Evolutionary conservation across 75 land plant species (phyloP).

Genomic region (Pinus albicaulis): DNA sequence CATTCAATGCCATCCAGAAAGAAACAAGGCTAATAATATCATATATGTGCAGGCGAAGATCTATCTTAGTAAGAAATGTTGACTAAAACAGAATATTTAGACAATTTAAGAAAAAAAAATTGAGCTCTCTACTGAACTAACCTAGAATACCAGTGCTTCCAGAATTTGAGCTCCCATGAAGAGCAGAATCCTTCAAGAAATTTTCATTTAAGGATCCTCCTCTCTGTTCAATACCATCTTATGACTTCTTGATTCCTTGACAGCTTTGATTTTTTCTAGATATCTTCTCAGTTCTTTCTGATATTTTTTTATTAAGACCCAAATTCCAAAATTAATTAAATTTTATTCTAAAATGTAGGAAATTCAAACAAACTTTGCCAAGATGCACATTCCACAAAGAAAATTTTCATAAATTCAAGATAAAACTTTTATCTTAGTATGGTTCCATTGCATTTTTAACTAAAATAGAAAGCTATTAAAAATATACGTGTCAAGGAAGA

Average conservation of each 20-base stretch:
- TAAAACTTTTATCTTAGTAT: not conserved
- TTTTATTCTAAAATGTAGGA: not conserved
- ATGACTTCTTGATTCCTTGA: not conserved
- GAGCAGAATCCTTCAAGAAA: slow-evolving; percentile 2
- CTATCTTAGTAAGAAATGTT: not conserved
- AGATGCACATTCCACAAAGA: not conserved
- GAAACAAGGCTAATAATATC: not conserved
- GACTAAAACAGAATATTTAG: not conserved
- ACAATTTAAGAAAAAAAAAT: too few species aligned
- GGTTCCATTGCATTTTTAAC: too few species aligned
- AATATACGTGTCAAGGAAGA: too few species aligned
- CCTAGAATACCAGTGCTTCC: not conserved
- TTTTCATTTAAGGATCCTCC: not conserved
- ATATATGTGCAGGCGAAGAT: not conserved
- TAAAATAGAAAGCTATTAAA: too few species aligned
- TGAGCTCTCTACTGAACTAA: not conserved
- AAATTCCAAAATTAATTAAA: not conserved
- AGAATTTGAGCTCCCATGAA: not conserved
- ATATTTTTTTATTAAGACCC: not conserved
- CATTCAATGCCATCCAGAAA: not conserved
- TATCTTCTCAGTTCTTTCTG: not conserved
- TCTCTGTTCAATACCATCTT: not conserved
- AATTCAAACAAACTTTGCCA: not conserved
- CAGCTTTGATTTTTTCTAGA: too few species aligned
- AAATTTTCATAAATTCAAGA: not conserved